Conservation (phyloP, 306 rosid species). For the Trifolium subterraneum region DNA sequence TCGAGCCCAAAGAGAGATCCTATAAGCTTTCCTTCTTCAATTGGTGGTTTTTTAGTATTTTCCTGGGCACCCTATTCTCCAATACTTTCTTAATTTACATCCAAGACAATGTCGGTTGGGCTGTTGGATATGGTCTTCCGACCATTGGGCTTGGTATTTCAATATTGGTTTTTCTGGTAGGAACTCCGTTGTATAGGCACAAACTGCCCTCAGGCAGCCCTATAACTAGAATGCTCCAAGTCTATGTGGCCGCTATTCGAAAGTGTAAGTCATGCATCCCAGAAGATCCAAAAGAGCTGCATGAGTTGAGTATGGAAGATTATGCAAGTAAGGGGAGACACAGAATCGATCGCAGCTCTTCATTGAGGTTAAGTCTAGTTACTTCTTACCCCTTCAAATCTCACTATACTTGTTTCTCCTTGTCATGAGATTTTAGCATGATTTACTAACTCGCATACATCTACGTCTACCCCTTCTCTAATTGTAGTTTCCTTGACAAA, state of each 20-base stretch:
- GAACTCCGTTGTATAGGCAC: constrained; percentile 74
- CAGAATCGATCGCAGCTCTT: constrained; percentile 58
- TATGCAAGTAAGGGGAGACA: constrained; percentile 44
- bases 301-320: constrained; percentile 65
- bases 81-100: constrained; percentile 72
- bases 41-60: constrained; percentile 89
- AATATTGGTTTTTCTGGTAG: constrained; percentile 60
- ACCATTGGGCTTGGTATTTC: constrained; percentile 70
- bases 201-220: constrained; percentile 82
- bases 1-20: constrained; percentile 64
- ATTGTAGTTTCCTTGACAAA: constrained; percentile 74
- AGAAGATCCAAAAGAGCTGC: constrained; percentile 65
- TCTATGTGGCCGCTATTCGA: constrained; percentile 56
- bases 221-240: constrained; percentile 59
- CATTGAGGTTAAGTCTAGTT: constrained; percentile 58
- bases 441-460: constrained; percentile 2
- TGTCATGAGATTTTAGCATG: background rate
- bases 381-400: background rate
- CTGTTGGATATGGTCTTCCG: constrained; percentile 84
- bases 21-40: constrained; percentile 81
- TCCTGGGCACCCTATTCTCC: constrained; percentile 78
- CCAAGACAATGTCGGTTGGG: constrained; percentile 83
- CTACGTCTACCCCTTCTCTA: background rate
- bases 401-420: background rate
- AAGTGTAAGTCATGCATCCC: constrained; percentile 61